These are phyloP conservation scores for Rubus parviflorus DNA, from an alignment of 306 rosid species.

Conservation along the genomic window DNA sequence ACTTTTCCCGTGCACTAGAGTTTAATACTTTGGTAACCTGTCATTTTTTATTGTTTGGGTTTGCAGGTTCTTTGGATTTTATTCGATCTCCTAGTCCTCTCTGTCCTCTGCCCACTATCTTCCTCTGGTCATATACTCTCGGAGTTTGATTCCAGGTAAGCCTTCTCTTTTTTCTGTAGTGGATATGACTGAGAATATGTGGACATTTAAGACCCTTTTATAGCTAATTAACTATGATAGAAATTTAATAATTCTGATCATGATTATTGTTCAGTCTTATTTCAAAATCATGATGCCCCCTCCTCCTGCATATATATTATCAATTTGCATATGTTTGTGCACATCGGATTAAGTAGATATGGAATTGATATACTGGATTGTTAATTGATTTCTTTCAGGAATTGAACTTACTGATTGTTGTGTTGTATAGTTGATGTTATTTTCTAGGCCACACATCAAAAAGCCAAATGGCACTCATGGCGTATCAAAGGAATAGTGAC, in stretches of 20 bases:
- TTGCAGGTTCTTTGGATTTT: no score
- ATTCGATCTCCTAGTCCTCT: not conserved
- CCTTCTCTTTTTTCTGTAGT: not conserved
- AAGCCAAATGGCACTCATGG: not conserved
- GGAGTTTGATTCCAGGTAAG: not conserved
- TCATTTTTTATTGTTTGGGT: no score
- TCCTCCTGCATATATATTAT: not conserved
- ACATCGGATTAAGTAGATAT: not conserved
- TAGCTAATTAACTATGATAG: not conserved
- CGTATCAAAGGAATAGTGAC: not conserved
- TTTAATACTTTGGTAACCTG: no score
- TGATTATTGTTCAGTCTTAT: not conserved
- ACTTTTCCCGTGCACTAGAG: not conserved
- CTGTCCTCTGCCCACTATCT: not conserved
- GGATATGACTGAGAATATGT: not conserved
- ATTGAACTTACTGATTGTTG: not conserved
- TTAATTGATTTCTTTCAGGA: not conserved
- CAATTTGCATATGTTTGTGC: not conserved
- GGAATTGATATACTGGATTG: not conserved
- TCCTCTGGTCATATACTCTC: not conserved
- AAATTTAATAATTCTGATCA: not conserved
- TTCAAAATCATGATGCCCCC: not conserved
- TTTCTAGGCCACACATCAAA: not conserved
- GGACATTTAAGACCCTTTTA: not conserved
- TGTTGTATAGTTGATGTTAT: not conserved